Evolutionary conservation across 768 basidiomycete species (phyloP).

Genomic region (Trametes elegans): DNA sequence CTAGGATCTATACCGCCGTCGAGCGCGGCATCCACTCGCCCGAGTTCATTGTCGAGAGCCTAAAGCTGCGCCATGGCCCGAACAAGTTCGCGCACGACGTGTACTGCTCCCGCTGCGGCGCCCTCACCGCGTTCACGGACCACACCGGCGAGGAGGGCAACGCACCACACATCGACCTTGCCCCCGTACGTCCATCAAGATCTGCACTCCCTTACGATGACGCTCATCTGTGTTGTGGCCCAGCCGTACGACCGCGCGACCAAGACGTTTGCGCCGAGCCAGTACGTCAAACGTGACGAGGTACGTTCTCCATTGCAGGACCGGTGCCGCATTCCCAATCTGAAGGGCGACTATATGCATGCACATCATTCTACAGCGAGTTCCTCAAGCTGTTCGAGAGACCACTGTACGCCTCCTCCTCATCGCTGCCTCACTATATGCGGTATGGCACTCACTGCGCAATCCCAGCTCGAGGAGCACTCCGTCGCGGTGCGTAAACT

Average conservation of each 20-base stretch:
- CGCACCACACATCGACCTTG: slow-evolving; percentile 2
- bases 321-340: neutral
- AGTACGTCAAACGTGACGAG: neutral
- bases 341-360: neutral
- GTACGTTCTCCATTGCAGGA: neutral
- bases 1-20: slow-evolving; percentile 17
- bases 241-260: slow-evolving; percentile 6
- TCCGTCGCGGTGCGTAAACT: neutral
- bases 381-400: too few species aligned
- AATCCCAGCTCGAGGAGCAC: too few species aligned
- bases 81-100: slow-evolving; percentile 20
- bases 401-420: too few species aligned
- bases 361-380: too few species aligned
- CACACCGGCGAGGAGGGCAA: slow-evolving; percentile 1
- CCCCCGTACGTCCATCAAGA: neutral
- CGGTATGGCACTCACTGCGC: too few species aligned
- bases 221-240: neutral
- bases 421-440: too few species aligned
- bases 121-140: slow-evolving; percentile 7
- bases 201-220: neutral
- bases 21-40: slow-evolving; percentile 15
- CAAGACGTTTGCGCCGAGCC: neutral
- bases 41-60: slow-evolving; percentile 16
- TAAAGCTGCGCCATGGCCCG: slow-evolving; percentile 7
- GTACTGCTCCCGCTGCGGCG: slow-evolving; percentile 20